phyloP scores from a whole-genome alignment of 768 basidiomycete species.

The Lanmaoa pseudosensibilis region DNA sequence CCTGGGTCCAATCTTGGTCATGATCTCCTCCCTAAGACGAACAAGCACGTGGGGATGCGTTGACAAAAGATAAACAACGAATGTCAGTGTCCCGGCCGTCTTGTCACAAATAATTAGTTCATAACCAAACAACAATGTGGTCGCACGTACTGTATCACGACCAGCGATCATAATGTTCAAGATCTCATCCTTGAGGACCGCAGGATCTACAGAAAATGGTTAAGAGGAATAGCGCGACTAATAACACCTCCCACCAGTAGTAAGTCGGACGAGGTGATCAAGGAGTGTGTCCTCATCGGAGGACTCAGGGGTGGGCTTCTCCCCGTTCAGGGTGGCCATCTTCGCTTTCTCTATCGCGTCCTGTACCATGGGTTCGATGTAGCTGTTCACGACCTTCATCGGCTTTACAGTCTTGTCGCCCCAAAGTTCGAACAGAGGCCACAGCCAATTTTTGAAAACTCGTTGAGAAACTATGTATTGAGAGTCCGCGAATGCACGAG shows the following conservation, averaged over 20 bases:
- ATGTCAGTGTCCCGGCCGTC: slow-evolving; percentile 37
- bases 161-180: slow-evolving; percentile 38
- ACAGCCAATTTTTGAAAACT: slow-evolving; percentile 46
- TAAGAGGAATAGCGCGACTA: slow-evolving; percentile 16
- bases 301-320: slow-evolving; percentile 30
- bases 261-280: slow-evolving; percentile 54
- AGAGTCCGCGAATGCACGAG: slow-evolving; percentile 48
- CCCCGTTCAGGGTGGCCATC: slow-evolving; percentile 3
- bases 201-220: slow-evolving; percentile 19
- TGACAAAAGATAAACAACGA: slow-evolving; percentile 46
- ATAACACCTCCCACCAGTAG: slow-evolving; percentile 37
- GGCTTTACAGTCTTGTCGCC: slow-evolving; percentile 45
- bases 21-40: slow-evolving; percentile 56
- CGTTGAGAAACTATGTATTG: slow-evolving; percentile 46
- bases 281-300: slow-evolving; percentile 51
- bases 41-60: slow-evolving; percentile 46
- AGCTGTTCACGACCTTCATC: slow-evolving; percentile 55
- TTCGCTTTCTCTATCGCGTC: slow-evolving; percentile 49
- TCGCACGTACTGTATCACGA: slow-evolving; percentile 25
- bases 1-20: slow-evolving; percentile 48
- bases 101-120: slow-evolving; percentile 31
- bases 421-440: slow-evolving; percentile 54
- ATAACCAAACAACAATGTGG: not conserved
- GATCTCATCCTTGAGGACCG: slow-evolving; percentile 33
- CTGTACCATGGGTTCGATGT: slow-evolving; percentile 45